Evolutionary conservation across 768 basidiomycete genomes (phyloP).

Genomic region (Roridomyces roridus): DNA sequence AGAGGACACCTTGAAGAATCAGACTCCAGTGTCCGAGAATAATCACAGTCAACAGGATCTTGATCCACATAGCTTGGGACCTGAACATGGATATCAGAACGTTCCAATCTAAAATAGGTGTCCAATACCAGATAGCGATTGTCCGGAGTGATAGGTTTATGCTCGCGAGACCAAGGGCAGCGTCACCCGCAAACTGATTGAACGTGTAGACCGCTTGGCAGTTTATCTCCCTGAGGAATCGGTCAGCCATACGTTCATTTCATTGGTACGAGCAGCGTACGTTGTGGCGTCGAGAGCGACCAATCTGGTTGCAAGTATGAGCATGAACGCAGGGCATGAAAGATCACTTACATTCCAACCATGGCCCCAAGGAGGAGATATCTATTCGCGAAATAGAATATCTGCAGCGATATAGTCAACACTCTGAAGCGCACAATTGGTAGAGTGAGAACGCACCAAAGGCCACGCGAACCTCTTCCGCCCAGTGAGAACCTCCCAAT

Average conservation of each 20-base stretch:
- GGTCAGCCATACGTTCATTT: not conserved
- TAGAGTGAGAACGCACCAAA: constrained; percentile 35
- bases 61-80: constrained; percentile 42
- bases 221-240: constrained; percentile 51
- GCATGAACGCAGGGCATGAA: not conserved
- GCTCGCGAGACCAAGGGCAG: constrained; percentile 55
- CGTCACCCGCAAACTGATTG: constrained; percentile 59
- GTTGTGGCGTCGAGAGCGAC: constrained; percentile 56
- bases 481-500: constrained; percentile 48
- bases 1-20: constrained; percentile 44
- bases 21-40: constrained; percentile 55
- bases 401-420: constrained; percentile 27
- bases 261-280: constrained; percentile 33
- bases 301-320: constrained; percentile 40
- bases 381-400: constrained; percentile 53
- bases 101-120: constrained; percentile 18
- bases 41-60: constrained; percentile 38
- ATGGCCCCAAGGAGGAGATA: constrained; percentile 49
- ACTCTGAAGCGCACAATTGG: not conserved
- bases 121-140: constrained; percentile 31
- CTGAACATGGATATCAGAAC: constrained; percentile 33
- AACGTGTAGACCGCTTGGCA: constrained; percentile 71
- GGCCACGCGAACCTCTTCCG: constrained; percentile 52
- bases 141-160: constrained; percentile 58
- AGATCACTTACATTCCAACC: constrained; percentile 46